Base-by-base conservation (phyloP, 1,139 yeast species). In the Debaryomyces fabryi region DNA sequence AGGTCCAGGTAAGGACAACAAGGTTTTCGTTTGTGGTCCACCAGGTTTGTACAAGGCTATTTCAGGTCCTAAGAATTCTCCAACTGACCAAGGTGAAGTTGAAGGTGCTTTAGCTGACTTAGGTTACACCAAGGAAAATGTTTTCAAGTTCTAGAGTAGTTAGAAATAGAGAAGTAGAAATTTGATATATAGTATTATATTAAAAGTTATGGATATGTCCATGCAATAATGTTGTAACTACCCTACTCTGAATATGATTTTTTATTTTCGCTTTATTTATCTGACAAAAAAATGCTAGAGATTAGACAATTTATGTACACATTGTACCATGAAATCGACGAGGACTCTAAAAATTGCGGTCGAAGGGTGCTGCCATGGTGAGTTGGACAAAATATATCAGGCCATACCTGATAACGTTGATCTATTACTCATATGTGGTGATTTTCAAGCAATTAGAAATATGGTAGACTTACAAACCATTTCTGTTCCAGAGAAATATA, bases 361-460 rank as follows among this genome's bases (percentile, higher is more conserved):
- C 0, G 93, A 89, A 60, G 99, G 99, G 16, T 93, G 99, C 64
- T 85, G 96, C 54, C 99, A 93, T 65, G 98, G 99, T 1, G 85
- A 83, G 52, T 76, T 93, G 37, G 71, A 83, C 53, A 58, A 62
- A 9, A 86, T 92, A 2, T 92, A 91, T 60, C 49, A 58, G 2
- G 53, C 61, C 15, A 45, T 71, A 5, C 59, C 67, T 2, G 42
- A 55, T 6, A 46, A 53, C 9, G 79, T 81, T 0, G 96, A 91
- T 39, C 69, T 93, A 3, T 75, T 93, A 20, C 68, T 93, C 6
- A 85, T 93, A 3, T 85, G 96, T 56, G 99, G 99, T 0, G 99
- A 93, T 63, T 80, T 81, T 57, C 89, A 86, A 67, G 86, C 96
- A 2, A 61, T 89, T 6, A 70, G 99, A 49, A 78, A 80, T 54